Conservation (phyloP, 345 rosid species). For the Eutrema heterophyllum region DNA sequence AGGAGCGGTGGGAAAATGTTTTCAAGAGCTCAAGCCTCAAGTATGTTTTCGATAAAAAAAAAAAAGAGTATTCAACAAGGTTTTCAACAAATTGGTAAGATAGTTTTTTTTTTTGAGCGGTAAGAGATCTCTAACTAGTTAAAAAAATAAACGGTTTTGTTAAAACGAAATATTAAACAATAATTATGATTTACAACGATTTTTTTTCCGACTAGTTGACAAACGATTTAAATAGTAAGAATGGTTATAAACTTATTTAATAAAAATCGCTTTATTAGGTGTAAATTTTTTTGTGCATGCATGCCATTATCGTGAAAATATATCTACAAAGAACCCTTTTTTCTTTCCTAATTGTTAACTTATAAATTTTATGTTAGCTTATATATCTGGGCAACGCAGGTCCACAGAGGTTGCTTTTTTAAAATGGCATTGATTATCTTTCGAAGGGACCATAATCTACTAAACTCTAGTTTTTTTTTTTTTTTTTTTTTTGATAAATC, state of each 20-base stretch:
- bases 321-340: slow-evolving; percentile 24
- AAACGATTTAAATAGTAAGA: not conserved
- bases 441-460: slow-evolving; percentile 22
- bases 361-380: not conserved
- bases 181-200: too few species aligned
- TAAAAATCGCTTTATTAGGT: slow-evolving; percentile 19
- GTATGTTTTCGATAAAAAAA: too few species aligned
- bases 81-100: not conserved
- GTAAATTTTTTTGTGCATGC: slow-evolving; percentile 18
- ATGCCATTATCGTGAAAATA: slow-evolving; percentile 29
- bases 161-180: not conserved
- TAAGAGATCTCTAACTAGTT: not conserved
- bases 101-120: not conserved
- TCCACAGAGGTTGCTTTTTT: slow-evolving; percentile 23
- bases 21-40: not conserved
- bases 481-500: too few species aligned
- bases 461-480: too few species aligned
- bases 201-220: too few species aligned
- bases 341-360: slow-evolving; percentile 1
- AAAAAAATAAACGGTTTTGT: not conserved
- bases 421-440: slow-evolving; percentile 10
- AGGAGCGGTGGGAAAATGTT: slow-evolving; percentile 25
- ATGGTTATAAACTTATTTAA: not conserved
- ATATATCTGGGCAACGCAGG: slow-evolving; percentile 11
- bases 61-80: too few species aligned